Conservation (phyloP, 2,329 filamentous ascomycete species). For the Fusarium musae region DNA sequence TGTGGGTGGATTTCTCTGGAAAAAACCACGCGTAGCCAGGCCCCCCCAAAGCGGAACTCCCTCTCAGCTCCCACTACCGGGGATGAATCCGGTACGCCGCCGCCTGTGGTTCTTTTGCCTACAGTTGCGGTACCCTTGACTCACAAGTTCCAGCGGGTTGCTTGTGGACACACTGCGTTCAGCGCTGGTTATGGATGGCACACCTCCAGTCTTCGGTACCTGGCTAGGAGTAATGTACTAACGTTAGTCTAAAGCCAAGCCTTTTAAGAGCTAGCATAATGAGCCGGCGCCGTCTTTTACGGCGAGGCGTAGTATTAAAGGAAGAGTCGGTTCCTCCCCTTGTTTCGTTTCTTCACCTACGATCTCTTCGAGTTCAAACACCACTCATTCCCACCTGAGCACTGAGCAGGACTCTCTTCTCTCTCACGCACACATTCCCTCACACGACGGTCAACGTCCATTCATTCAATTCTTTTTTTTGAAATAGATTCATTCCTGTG, state of each 20-base stretch:
- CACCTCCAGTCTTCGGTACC: constrained; percentile 22
- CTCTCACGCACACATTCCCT: constrained; percentile 42
- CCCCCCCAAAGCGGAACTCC: constrained; percentile 19
- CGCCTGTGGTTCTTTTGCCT: constrained; percentile 19
- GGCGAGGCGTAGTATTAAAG: constrained; percentile 42
- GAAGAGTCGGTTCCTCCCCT: constrained; percentile 42
- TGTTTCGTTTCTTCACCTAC: constrained; percentile 39
- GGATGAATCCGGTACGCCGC: constrained; percentile 35
- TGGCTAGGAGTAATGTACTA: constrained; percentile 24
- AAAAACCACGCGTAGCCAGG: constrained; percentile 40
- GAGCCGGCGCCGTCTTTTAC: constrained; percentile 31
- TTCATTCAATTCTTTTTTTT: constrained; percentile 37
- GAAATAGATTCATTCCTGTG: constrained; percentile 44
- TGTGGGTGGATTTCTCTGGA: constrained; percentile 13
- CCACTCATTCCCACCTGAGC: constrained; percentile 45
- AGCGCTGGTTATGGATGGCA: constrained; percentile 24
- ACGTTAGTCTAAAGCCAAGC: constrained; percentile 33
- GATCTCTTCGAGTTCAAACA: constrained; percentile 44
- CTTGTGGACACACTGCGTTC: constrained; percentile 27
- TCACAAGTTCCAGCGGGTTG: constrained; percentile 8
- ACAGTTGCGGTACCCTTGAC: constrained; percentile 16
- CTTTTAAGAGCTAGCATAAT: constrained; percentile 38
- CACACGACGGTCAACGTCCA: constrained; percentile 39
- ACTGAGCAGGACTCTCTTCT: constrained; percentile 42
- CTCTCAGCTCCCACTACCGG: constrained; percentile 26